These are phyloP conservation scores for Chloranthus sessilifolius DNA, from an alignment of 164 flowering plant species.

Conservation along the genomic window DNA sequence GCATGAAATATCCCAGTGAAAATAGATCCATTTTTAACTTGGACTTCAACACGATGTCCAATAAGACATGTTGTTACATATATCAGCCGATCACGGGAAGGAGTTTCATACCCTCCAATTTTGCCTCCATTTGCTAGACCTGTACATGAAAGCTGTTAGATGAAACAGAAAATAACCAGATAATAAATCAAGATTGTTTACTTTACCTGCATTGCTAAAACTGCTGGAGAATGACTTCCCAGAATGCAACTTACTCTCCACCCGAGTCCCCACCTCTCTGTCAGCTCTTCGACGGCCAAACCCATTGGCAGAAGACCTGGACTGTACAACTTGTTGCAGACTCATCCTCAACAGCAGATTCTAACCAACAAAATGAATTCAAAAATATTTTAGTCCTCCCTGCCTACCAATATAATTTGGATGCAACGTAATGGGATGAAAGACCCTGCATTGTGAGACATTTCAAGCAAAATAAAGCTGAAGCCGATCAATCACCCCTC, in stretches of 20 bases:
- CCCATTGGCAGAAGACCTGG: conserved; percentile 66
- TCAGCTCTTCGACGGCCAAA: conserved; percentile 63
- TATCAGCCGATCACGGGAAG: conserved; percentile 66
- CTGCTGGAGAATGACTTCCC: conserved; percentile 45
- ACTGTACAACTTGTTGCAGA: conserved; percentile 54
- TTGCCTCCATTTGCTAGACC: conserved; percentile 39
- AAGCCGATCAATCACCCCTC: too few relatives aligned
- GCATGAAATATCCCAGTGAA: conserved; percentile 85
- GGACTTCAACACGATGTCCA: conserved; percentile 92
- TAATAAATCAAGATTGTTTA: conserved; percentile 1
- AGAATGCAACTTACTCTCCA: conserved; percentile 47
- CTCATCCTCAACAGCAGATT: conserved; percentile 47
- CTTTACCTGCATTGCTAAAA: conserved; percentile 41
- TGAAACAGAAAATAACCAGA: neutral
- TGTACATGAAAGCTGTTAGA: conserved; percentile 18
- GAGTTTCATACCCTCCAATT: conserved; percentile 38
- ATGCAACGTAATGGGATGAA: too few relatives aligned
- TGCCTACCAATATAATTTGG: too few relatives aligned
- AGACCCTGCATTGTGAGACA: too few relatives aligned
- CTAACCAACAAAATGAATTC: too few relatives aligned
- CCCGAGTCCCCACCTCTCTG: conserved; percentile 48
- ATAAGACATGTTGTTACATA: conserved; percentile 71
- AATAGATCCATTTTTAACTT: conserved; percentile 80
- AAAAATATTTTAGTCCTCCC: too few relatives aligned
- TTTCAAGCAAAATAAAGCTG: too few relatives aligned